Conservation (phyloP, 2,329 filamentous ascomycete genomes). For the Torrubiella hemipterigena region DNA sequence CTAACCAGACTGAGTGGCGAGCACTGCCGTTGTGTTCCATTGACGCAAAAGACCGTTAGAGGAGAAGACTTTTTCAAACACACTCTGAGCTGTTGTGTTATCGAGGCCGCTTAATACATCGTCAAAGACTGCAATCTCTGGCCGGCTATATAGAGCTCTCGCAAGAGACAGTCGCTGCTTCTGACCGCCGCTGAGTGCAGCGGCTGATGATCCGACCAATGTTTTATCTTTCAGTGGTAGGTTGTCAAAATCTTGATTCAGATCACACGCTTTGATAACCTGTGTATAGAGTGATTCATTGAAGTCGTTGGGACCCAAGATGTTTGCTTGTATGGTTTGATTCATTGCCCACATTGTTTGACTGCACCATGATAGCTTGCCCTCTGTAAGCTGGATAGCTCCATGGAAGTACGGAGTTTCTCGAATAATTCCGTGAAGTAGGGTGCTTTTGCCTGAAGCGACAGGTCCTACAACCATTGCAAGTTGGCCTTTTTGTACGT, state of each 20-base stretch:
- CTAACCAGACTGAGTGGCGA: conserved; percentile 22
- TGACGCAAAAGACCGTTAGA: conserved; percentile 14
- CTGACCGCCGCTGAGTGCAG: conserved; percentile 34
- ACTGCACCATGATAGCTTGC: background rate
- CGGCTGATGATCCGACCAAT: conserved; percentile 29
- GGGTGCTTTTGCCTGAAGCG: conserved; percentile 30
- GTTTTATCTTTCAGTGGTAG: conserved; percentile 24
- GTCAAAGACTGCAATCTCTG: conserved; percentile 20
- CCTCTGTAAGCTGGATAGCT: background rate
- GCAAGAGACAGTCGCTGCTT: conserved; percentile 27
- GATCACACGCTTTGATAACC: conserved; percentile 16
- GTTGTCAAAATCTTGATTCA: conserved; percentile 19
- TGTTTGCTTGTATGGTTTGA: conserved; percentile 20
- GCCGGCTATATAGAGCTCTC: conserved; percentile 23
- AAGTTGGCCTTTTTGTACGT: conserved; percentile 17
- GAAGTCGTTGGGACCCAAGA: conserved; percentile 16
- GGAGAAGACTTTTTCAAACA: conserved; percentile 18
- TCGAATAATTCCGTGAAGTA: conserved; percentile 9
- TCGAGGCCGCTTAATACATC: conserved; percentile 27
- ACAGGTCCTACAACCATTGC: conserved; percentile 29
- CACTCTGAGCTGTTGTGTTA: conserved; percentile 16
- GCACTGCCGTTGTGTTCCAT: conserved; percentile 20
- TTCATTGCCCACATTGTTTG: conserved; percentile 9
- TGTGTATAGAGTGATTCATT: conserved; percentile 14
- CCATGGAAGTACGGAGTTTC: background rate